These are phyloP conservation scores for Podospora conica DNA, from an alignment of 495 filamentous ascomycete genomes.

Conservation along the genomic window DNA sequence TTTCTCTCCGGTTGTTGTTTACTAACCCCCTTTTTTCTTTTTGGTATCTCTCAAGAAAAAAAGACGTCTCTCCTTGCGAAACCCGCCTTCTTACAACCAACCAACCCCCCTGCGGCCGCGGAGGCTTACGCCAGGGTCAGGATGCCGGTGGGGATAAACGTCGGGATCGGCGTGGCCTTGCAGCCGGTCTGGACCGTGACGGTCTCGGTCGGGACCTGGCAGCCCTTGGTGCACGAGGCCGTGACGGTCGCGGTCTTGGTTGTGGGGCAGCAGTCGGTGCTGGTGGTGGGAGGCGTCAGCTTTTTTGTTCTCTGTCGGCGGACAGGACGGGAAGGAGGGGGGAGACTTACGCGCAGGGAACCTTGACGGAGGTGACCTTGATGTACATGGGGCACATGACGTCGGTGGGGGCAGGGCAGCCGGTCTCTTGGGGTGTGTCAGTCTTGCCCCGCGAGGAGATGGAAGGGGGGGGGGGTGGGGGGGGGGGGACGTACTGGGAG, in stretches of 20 bases:
- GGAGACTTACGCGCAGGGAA: conserved; percentile 4
- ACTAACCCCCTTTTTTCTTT: not conserved
- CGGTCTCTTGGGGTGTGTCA: not conserved
- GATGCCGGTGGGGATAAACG: not conserved
- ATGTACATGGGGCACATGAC: conserved; percentile 4
- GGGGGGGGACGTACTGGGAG: not conserved
- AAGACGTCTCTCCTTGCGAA: not conserved
- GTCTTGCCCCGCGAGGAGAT: not conserved
- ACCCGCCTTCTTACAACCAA: not conserved
- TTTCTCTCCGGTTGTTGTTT: not conserved
- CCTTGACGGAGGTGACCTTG: not conserved
- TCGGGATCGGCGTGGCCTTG: not conserved
- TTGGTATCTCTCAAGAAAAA: not conserved
- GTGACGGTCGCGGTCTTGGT: conserved; percentile 31
- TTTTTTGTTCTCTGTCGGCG: too few relatives aligned
- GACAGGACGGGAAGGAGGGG: too few relatives aligned
- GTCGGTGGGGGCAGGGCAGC: not conserved
- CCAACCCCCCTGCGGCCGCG: too few relatives aligned
- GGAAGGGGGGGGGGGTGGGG: too few relatives aligned
- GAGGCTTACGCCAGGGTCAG: conserved; percentile 1
- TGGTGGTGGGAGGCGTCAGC: too few relatives aligned
- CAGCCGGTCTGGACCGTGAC: conserved; percentile 36
- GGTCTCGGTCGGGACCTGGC: conserved; percentile 32
- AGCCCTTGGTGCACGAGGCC: conserved; percentile 22
- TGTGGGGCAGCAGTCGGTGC: conserved; percentile 36